Evolutionary conservation across 495 filamentous ascomycete genomes (phyloP).

Genomic region (Ascobolus immersus): DNA sequence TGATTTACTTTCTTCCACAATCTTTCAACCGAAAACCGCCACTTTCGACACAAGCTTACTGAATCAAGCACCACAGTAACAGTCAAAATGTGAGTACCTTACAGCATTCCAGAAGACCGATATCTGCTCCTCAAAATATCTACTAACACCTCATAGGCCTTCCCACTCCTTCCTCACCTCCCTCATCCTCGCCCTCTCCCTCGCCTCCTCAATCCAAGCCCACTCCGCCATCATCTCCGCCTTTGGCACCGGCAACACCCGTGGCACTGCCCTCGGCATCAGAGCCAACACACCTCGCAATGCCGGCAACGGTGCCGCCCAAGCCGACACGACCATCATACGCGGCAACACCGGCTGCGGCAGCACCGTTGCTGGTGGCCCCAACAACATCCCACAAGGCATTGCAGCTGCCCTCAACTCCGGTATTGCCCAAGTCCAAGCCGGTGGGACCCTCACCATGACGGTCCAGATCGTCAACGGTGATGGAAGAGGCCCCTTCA

Average conservation of each 20-base stretch:
- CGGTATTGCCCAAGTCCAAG: conserved; percentile 23
- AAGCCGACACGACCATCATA: conserved; percentile 29
- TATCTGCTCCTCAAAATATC: too few species aligned
- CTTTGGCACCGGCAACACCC: conserved; percentile 24
- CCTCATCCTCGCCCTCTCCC: too few species aligned
- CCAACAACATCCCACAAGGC: conserved; percentile 23
- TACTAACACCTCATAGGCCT: too few species aligned
- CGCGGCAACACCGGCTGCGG: conserved; percentile 14
- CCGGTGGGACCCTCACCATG: conserved; percentile 24
- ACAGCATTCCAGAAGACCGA: too few species aligned
- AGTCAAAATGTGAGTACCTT: too few species aligned
- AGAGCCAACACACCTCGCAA: conserved; percentile 26
- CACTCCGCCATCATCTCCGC: conserved; percentile 26
- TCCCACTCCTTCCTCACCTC: too few species aligned
- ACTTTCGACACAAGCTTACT: too few species aligned
- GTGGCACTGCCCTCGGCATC: conserved; percentile 17
- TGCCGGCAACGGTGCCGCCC: conserved; percentile 25
- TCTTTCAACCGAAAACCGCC: too few species aligned
- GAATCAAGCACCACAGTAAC: too few species aligned
- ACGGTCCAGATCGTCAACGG: conserved; percentile 27
- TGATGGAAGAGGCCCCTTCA: conserved; percentile 25
- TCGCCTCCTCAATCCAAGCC: too few species aligned
- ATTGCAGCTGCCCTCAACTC: conserved; percentile 21
- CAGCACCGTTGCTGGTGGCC: conserved; percentile 26
- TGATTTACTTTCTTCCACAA: too few species aligned